phyloP scores from a whole-genome alignment of 139 green algal species.

The Auxenochlorella pyrenoidosa region DNA sequence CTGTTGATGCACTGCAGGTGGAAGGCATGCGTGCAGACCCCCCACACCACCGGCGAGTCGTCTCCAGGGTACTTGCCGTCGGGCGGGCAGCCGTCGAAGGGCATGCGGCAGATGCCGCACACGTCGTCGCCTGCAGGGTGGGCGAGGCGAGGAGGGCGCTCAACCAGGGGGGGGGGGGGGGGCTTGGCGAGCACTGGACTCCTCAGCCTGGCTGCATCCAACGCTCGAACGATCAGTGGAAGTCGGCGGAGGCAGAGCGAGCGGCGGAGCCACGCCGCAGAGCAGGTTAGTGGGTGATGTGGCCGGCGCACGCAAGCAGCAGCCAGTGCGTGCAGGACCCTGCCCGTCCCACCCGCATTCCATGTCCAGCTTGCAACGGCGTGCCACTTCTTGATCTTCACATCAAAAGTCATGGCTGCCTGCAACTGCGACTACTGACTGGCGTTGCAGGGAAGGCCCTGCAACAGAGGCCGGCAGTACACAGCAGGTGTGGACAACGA shows the following conservation, averaged over 20 bases:
- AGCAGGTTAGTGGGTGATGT: too few relatives aligned
- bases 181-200: too few relatives aligned
- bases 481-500: too few relatives aligned
- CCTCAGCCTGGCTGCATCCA: too few relatives aligned
- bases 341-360: conserved; percentile 52
- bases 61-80: conserved; percentile 71
- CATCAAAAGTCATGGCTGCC: conserved; percentile 56
- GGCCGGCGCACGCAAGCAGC: too few relatives aligned
- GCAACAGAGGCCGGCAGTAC: too few relatives aligned
- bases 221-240: too few relatives aligned
- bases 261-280: background rate
- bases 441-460: too few relatives aligned
- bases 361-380: conserved; percentile 70
- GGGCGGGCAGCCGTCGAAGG: conserved; percentile 69
- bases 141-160: background rate
- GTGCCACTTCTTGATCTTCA: conserved; percentile 71
- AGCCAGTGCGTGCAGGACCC: too few relatives aligned
- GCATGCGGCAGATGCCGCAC: conserved; percentile 71
- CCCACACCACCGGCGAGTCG: conserved; percentile 74
- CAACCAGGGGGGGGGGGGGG: background rate
- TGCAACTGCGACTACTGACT: background rate
- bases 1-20: conserved; percentile 77
- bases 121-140: conserved; percentile 60
- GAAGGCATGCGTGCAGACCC: conserved; percentile 68
- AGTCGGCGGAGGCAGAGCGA: too few relatives aligned